These are phyloP conservation scores for Cercospora sp. DNA, from an alignment of 2,329 filamentous ascomycete genomes.

Conservation along the genomic window DNA sequence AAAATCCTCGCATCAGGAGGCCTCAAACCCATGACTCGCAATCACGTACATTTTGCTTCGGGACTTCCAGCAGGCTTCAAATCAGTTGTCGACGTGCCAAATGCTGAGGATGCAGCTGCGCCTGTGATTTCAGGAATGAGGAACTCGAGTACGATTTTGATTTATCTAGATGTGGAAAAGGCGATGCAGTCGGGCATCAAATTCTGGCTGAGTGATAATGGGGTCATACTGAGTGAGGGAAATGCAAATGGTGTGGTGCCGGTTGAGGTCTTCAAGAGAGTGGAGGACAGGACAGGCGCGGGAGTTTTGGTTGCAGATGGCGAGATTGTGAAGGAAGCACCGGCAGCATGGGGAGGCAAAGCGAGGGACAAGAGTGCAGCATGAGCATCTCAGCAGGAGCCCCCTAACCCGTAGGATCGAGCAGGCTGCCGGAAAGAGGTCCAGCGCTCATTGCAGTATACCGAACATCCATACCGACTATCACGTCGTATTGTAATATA, in stretches of 20 bases:
- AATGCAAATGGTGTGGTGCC: constrained; percentile 63
- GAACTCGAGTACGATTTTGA: constrained; percentile 59
- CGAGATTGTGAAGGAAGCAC: constrained; percentile 65
- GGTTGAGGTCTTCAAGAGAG: constrained; percentile 68
- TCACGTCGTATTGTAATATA: not conserved
- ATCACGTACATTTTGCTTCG: constrained; percentile 86
- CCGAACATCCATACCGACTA: not conserved
- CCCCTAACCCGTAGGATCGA: not conserved
- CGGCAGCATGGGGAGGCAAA: constrained; percentile 52
- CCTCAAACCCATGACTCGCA: constrained; percentile 75
- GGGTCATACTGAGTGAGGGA: constrained; percentile 49
- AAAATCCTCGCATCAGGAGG: constrained; percentile 75
- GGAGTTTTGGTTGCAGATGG: constrained; percentile 72
- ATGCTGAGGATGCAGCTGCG: constrained; percentile 43
- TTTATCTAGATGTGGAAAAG: constrained; percentile 76
- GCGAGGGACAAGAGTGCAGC: not conserved
- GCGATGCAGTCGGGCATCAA: constrained; percentile 71
- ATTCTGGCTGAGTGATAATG: constrained; percentile 59
- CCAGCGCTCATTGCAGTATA: not conserved
- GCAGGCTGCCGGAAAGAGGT: not conserved
- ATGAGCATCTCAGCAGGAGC: not conserved
- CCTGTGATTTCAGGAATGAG: constrained; percentile 61
- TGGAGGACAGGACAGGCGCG: constrained; percentile 61
- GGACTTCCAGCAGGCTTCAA: constrained; percentile 60
- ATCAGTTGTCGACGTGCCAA: constrained; percentile 34